Base-by-base conservation (phyloP, 768 basidiomycete species). In the Rhodotorula diobovata region DNA sequence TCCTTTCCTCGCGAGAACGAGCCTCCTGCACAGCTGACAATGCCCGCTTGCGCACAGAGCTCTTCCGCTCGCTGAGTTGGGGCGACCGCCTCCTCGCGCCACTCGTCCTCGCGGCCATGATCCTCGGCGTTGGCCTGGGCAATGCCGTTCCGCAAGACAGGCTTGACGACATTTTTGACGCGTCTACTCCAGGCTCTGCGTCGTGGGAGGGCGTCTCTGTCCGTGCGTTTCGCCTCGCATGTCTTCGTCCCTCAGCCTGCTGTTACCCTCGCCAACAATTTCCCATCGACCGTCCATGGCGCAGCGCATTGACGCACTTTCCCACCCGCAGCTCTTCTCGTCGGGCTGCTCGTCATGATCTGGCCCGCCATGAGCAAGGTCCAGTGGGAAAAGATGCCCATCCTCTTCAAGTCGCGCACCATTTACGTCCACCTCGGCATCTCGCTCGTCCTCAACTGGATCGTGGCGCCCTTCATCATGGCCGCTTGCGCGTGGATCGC, bases 341-440 rank as follows among this genome's bases (percentile, higher is more conserved):
- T 91, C 53, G 91, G 90, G 2, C 85, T 93, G 48, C 85, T 92
- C 28, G 82, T 91, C 62, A 93, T 93, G 86, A 92, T 92, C 89
- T 91, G 89, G 89, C 91, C 90, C 4, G 85, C 88, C 37, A 76
- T 84, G 39, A 80, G 81, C 41, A 83, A 82, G 73, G 87, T 91
- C 18, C 88, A 88, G 77, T 92, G 90, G 78, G 91, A 92, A 78
- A 78, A 81, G 2, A 83, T 93, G 2, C 87, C 87, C 0, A 68
- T 77, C 18, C 79, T 90, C 39, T 84, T 91, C 72, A 78, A 80
- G 4, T 84, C 86, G 1, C 79, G 78, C 32, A 74, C 77, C 30
- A 80, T 91, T 15, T 90, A 88, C 87, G 79, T 83, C 28, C 90
- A 93, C 75, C 82, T 91, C 70, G 80, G 80, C 11, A 82, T 92